Evolutionary conservation across 2,329 filamentous ascomycete species (phyloP).

Genomic region (Rutstroemia sp.): DNA sequence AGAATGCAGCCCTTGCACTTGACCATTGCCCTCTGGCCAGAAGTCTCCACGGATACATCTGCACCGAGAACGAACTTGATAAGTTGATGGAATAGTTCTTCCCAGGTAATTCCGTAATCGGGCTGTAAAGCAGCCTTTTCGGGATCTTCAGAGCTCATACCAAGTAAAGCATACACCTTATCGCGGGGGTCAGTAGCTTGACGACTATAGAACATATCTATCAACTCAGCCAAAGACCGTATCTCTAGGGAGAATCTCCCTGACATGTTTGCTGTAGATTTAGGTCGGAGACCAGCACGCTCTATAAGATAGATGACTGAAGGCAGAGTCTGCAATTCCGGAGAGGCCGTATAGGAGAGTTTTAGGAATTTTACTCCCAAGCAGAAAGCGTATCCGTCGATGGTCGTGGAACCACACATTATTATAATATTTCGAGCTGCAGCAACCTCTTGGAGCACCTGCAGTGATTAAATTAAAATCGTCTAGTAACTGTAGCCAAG

Average conservation of each 20-base stretch:
- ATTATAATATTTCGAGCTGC: fast-evolving
- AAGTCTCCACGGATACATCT: fast-evolving
- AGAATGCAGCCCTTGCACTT: neutral
- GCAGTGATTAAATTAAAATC: neutral
- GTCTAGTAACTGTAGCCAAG: no score
- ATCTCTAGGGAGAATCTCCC: neutral
- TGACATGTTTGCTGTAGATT: neutral
- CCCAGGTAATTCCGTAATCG: neutral
- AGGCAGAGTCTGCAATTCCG: neutral
- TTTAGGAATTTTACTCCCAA: neutral
- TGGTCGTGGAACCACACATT: neutral
- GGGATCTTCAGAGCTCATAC: neutral
- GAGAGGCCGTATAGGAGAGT: neutral
- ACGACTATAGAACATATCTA: neutral
- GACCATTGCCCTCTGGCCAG: neutral
- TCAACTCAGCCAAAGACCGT: neutral
- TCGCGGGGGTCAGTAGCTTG: fast-evolving
- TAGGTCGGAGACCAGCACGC: neutral
- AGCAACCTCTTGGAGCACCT: neutral
- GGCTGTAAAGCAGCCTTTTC: neutral
- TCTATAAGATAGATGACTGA: neutral
- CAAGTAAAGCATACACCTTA: neutral
- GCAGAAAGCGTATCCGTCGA: neutral
- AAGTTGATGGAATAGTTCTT: neutral
- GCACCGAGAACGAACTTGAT: neutral